Evolutionary conservation across 352 stramenopile species (phyloP).

Genomic region (Aphanomyces astaci): DNA sequence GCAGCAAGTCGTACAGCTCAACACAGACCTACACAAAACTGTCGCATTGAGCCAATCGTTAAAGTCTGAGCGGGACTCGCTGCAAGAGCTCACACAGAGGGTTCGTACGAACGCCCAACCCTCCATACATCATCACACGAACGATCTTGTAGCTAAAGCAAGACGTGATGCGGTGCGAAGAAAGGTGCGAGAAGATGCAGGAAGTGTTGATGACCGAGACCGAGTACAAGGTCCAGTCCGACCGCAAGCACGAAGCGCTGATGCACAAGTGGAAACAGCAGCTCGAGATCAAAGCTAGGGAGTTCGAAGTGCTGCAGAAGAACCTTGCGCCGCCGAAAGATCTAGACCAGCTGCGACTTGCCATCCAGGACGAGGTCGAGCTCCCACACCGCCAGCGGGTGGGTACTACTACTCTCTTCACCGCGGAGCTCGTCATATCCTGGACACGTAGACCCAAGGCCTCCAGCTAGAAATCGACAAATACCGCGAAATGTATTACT

Average conservation of each 20-base stretch:
- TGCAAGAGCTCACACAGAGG: constrained; percentile 57
- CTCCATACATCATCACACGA: not conserved
- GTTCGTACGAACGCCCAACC: not conserved
- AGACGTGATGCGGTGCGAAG: constrained; percentile 52
- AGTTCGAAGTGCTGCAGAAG: constrained; percentile 75
- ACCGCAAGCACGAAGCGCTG: constrained; percentile 73
- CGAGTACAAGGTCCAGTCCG: constrained; percentile 73
- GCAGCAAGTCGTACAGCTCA: constrained; percentile 77
- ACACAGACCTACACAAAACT: constrained; percentile 77
- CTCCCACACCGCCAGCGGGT: constrained; percentile 56
- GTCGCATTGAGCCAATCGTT: constrained; percentile 68
- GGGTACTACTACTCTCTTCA: no score
- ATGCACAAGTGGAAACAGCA: constrained; percentile 81
- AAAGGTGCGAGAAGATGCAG: constrained; percentile 77
- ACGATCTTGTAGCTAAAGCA: constrained; percentile 39
- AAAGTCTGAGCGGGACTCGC: constrained; percentile 61
- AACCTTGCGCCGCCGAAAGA: constrained; percentile 74
- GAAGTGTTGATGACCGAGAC: constrained; percentile 71
- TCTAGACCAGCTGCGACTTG: constrained; percentile 68
- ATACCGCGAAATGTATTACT: constrained; percentile 54
- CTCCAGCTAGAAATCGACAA: constrained; percentile 69
- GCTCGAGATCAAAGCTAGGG: constrained; percentile 65
- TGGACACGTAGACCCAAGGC: constrained; percentile 27
- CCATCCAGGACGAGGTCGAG: constrained; percentile 79
- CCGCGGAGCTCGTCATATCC: not conserved